A percentile compares a stretch with the other conserved stretches of the same genome.
Evolutionary conservation across 2,329 filamentous ascomycete genomes (phyloP).

Genomic region (Neocucurbitaria cava): DNA sequence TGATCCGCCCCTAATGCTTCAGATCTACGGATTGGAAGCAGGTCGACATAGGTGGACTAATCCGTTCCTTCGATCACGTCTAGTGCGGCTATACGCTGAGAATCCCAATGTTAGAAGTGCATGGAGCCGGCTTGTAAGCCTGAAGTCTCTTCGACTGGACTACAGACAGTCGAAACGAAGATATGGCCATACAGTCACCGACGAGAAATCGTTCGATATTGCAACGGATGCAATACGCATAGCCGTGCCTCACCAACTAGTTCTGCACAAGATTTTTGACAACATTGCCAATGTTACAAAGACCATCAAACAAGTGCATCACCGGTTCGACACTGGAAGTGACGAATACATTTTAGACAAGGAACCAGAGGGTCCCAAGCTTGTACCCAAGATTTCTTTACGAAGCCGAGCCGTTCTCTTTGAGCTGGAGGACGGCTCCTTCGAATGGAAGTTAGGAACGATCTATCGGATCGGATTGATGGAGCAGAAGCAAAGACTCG

Average conservation of each 20-base stretch:
- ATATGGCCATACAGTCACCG: constrained; percentile 64
- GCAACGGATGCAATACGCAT: constrained; percentile 84
- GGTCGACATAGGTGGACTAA: constrained; percentile 87
- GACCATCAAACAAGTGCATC: constrained; percentile 86
- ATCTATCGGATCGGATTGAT: constrained; percentile 90
- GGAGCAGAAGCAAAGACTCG: constrained; percentile 88
- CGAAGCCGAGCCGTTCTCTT: constrained; percentile 84
- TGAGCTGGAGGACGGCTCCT: constrained; percentile 93
- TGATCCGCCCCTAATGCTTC: constrained; percentile 90
- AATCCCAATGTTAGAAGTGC: constrained; percentile 81
- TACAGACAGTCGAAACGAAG: constrained; percentile 79
- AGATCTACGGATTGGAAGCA: constrained; percentile 81
- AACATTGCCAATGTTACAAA: constrained; percentile 90
- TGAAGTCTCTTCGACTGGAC: constrained; percentile 82
- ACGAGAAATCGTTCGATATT: constrained; percentile 85
- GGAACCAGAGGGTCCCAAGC: constrained; percentile 82
- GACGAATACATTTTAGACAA: constrained; percentile 90
- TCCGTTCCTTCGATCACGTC: constrained; percentile 78
- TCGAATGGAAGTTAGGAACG: constrained; percentile 95
- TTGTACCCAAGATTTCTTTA: constrained; percentile 83
- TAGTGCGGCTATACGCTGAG: constrained; percentile 86
- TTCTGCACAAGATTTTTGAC: constrained; percentile 90
- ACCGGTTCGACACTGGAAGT: constrained; percentile 86
- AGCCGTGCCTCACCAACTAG: constrained; percentile 88
- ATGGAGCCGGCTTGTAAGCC: constrained; percentile 85